phyloP scores from a whole-genome alignment of 768 basidiomycete genomes.

The Trametes punicea region DNA sequence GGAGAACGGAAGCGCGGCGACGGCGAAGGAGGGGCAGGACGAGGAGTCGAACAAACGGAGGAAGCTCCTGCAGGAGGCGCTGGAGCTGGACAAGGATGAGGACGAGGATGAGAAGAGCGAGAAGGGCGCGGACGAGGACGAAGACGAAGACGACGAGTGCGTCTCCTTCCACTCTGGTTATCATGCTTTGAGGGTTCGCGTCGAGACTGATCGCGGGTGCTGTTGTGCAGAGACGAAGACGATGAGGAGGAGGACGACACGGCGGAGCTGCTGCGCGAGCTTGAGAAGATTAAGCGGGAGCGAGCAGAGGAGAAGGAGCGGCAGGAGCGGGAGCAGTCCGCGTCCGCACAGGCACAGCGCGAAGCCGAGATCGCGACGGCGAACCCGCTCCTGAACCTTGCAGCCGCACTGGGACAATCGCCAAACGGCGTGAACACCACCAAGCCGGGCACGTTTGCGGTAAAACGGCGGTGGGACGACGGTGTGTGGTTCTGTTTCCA shows the following conservation, averaged over 20 bases:
- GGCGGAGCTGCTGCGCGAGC: conserved; percentile 88
- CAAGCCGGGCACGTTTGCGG: conserved; percentile 80
- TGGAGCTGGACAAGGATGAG: conserved; percentile 88
- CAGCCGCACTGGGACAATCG: conserved; percentile 80
- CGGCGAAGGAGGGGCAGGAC: conserved; percentile 50
- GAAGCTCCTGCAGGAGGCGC: conserved; percentile 81
- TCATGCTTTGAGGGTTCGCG: background rate
- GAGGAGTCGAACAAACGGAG: conserved; percentile 73
- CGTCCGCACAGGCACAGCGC: conserved; percentile 52
- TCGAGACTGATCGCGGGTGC: background rate
- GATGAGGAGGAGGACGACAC: conserved; percentile 86
- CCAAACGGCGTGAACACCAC: conserved; percentile 69
- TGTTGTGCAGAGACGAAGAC: conserved; percentile 24
- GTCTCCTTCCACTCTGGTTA: conserved; percentile 9
- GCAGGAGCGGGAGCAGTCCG: conserved; percentile 73
- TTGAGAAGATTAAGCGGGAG: conserved; percentile 98
- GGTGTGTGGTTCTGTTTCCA: conserved; percentile 45
- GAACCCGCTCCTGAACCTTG: conserved; percentile 88
- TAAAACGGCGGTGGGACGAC: conserved; percentile 94
- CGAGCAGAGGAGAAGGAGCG: conserved; percentile 90
- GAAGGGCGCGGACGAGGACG: conserved; percentile 32
- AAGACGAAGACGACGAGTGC: conserved; percentile 46
- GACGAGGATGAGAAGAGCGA: conserved; percentile 51
- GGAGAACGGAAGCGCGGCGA: conserved; percentile 38
- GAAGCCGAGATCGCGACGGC: conserved; percentile 83